A percentile compares a stretch with the other conserved stretches of the same genome.
Evolutionary conservation across 225 moss, liverwort and hornwort genomes (phyloP).

Genomic region (Straminergon stramineum): DNA sequence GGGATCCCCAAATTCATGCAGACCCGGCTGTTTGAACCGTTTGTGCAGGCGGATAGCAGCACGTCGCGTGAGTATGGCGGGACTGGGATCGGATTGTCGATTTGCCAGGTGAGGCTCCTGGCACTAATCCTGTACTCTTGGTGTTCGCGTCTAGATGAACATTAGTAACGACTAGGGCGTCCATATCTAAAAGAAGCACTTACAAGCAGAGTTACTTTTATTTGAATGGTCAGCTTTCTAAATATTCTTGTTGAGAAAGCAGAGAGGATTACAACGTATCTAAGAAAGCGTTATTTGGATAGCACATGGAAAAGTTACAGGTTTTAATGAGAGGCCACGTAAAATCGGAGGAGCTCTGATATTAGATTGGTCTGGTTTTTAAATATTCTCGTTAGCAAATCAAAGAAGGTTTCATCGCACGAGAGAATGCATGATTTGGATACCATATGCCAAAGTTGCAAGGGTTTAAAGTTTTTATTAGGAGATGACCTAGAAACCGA

Average conservation of each 20-base stretch:
- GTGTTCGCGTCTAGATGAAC: not conserved
- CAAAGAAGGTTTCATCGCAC: not conserved
- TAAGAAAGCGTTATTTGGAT: not conserved
- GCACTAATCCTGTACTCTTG: not conserved
- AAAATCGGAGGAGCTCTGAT: not conserved
- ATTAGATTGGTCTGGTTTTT: not conserved
- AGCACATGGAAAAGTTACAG: not conserved
- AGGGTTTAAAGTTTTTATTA: not conserved
- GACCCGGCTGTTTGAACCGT: constrained; percentile 76
- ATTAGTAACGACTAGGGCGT: not conserved
- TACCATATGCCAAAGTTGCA: not conserved
- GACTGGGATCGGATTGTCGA: constrained; percentile 86
- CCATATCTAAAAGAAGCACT: not conserved
- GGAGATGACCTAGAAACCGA: not conserved
- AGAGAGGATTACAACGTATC: not conserved
- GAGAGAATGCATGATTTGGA: not conserved
- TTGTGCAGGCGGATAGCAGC: constrained; percentile 82
- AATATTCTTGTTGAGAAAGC: not conserved
- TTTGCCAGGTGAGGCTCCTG: constrained; percentile 53
- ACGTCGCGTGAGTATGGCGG: constrained; percentile 92
- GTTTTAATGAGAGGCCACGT: not conserved
- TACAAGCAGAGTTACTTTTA: not conserved
- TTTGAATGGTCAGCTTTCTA: not conserved
- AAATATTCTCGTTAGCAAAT: not conserved
- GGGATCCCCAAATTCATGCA: constrained; percentile 75